Percentiles rank a stretch among this genome's conserved stretches.
These are phyloP conservation scores for Xylariaceae sp. DNA, from an alignment of 2,329 filamentous ascomycete species.

Conservation along the genomic window DNA sequence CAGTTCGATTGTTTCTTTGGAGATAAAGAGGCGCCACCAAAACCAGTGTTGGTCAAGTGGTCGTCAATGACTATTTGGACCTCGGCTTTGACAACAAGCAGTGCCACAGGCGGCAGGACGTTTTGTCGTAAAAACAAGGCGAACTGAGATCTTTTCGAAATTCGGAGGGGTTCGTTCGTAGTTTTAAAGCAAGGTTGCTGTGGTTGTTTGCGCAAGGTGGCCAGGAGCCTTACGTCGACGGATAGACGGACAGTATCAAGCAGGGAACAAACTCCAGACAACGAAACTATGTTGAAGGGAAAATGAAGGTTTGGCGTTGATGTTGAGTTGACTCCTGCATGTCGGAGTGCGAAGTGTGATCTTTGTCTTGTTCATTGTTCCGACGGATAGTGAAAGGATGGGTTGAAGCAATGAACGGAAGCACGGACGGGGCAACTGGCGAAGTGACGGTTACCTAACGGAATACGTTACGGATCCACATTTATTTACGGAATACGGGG, in stretches of 20 bases:
- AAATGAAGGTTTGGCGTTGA: too few relatives aligned
- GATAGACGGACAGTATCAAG: background rate
- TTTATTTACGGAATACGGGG: background rate
- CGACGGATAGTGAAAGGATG: constrained; percentile 23
- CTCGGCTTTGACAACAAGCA: too few relatives aligned
- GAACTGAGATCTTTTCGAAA: too few relatives aligned
- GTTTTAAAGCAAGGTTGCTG: too few relatives aligned
- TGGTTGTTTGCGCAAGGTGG: too few relatives aligned
- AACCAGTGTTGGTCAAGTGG: constrained; percentile 19
- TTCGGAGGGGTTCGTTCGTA: too few relatives aligned
- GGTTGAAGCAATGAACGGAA: background rate
- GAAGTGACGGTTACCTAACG: background rate
- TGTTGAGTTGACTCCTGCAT: constrained; percentile 5
- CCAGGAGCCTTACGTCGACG: too few relatives aligned
- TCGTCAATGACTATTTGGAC: constrained; percentile 9
- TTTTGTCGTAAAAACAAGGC: too few relatives aligned
- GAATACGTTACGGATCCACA: background rate
- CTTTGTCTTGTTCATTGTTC: constrained; percentile 23
- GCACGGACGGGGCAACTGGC: too few relatives aligned
- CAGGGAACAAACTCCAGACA: background rate
- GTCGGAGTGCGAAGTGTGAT: constrained; percentile 1
- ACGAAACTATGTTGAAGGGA: background rate
- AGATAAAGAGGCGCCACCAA: background rate
- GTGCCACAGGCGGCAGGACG: too few relatives aligned
- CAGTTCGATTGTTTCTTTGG: background rate